Percentiles rank a stretch among this genome's conserved stretches.
Conservation (phyloP, 2,329 filamentous ascomycete species). For the Myriosclerotinia duriaeana region DNA sequence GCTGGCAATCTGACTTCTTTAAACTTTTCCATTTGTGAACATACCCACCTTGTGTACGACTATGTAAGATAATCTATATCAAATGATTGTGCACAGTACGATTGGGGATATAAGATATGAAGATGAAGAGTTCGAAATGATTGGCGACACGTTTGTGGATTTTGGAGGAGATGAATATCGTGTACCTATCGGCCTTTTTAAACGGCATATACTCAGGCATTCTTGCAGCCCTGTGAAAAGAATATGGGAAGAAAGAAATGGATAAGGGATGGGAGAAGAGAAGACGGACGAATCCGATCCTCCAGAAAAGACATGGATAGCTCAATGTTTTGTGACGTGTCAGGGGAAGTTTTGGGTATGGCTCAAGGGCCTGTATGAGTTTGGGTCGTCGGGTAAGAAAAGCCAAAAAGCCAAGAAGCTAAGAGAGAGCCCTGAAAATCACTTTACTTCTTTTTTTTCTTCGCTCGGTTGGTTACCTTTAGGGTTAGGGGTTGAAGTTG, state of each 20-base stretch:
- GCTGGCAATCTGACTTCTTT: conserved; percentile 18
- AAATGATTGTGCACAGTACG: background rate
- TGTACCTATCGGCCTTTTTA: conserved; percentile 19
- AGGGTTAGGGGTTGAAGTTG: background rate
- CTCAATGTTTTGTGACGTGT: conserved; percentile 10
- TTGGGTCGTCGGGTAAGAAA: background rate
- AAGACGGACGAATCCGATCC: background rate
- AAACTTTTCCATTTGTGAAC: conserved; percentile 27
- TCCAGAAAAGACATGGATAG: background rate
- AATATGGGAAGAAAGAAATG: background rate
- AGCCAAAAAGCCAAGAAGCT: background rate
- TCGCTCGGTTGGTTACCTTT: background rate
- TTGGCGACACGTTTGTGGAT: conserved; percentile 18
- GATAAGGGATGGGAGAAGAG: background rate
- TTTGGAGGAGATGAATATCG: background rate
- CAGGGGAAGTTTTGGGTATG: conserved; percentile 3
- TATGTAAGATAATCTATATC: background rate
- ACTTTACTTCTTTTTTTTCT: background rate
- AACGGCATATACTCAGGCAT: background rate
- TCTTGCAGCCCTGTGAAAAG: background rate
- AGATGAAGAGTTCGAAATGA: background rate
- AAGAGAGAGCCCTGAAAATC: conserved; percentile 13
- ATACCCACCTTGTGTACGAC: background rate
- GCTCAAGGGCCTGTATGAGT: no score
- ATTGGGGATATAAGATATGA: background rate